Base-by-base conservation (phyloP, 1,284 basidiomycete genomes). In the Apiotrichum veenhuisii region DNA sequence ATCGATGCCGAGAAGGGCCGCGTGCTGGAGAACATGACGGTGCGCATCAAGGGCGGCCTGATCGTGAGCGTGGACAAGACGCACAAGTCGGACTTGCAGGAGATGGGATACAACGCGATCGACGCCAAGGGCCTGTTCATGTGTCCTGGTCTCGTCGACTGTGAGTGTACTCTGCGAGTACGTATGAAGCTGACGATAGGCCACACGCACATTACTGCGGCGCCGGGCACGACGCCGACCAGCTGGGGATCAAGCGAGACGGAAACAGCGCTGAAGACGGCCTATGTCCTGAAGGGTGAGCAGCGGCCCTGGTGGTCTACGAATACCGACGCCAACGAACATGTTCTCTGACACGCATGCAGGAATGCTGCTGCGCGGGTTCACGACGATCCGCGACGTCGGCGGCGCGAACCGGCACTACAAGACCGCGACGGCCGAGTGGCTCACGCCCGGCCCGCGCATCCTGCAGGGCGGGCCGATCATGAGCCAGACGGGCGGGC, bases 161-260 rank as follows among this genome's bases (percentile, higher is more conserved):
- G 67, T 69, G 48, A 55, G 65, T 55, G 7, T 2, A 18, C 18
- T n/a, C 22, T 12, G 2, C 11, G 23, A 38, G 9, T 14, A 27
- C 40, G 14, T 33, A 4, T 27, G 5, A 17, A n/a, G 17, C 11
- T 30, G 14, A 23, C 25, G 33, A 38, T 25, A 70, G 77, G 77
- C 42, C 80, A 82, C 70, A 80, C 81, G 0, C 81, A 81, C 64
- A 74, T 80, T 52, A 78, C 76, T 1, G 79, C 80, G 1, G 74
- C 78, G 1, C 80, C 79, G 1, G 70, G 68, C 7, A 43, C 73
- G 14, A 72, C 57, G 11, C 59, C 61, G 37, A 54, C 14, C 23
- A 44, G 18, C 37, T 46, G 25, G 48, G 50, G 36, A 43, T n/a
- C 14, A n/a, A 59, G 48, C 53, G 73, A 76, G 26, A 74, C 79